Evolutionary conservation across 305 asterid species (phyloP).

Genomic region (Rubia tinctorum): DNA sequence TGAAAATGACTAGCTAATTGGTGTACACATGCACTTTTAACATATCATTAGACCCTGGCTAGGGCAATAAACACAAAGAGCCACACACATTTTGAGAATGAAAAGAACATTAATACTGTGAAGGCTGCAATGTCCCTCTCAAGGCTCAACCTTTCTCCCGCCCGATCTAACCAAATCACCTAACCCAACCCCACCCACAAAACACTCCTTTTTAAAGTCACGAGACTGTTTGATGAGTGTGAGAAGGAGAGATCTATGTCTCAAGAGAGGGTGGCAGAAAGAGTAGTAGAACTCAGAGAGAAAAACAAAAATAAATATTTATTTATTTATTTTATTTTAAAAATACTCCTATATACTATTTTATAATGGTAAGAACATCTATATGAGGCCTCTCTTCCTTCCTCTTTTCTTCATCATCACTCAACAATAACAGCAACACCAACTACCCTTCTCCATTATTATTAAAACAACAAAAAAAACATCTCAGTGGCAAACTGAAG

Average conservation of each 20-base stretch:
- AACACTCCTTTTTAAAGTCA: slow-evolving; percentile 68
- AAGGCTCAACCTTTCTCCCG: slow-evolving; percentile 22
- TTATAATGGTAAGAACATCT: background rate
- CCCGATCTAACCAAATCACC: slow-evolving; percentile 19
- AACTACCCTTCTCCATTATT: slow-evolving; percentile 20
- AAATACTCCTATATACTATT: background rate
- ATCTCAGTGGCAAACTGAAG: slow-evolving; percentile 62
- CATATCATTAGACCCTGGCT: slow-evolving; percentile 19
- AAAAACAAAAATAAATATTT: background rate
- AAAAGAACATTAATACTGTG: slow-evolving; percentile 18
- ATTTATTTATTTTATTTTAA: background rate
- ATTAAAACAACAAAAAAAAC: slow-evolving; percentile 23
- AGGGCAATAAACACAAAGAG: slow-evolving; percentile 43
- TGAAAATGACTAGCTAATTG: too few relatives aligned
- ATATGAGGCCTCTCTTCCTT: background rate
- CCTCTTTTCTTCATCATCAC: slow-evolving; percentile 60
- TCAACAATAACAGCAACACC: slow-evolving; percentile 28
- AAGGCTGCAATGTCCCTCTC: slow-evolving; percentile 52
- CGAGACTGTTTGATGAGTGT: slow-evolving; percentile 46
- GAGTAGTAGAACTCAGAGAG: slow-evolving; percentile 41
- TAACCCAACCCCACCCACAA: slow-evolving; percentile 18
- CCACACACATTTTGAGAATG: slow-evolving; percentile 18
- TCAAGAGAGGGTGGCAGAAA: slow-evolving; percentile 55
- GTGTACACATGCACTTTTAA: too few relatives aligned
- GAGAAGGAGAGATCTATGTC: slow-evolving; percentile 45